Evolutionary conservation across 768 basidiomycete genomes (phyloP), one percentile per base, ranked within the genome.

Genomic region (Lentinula lateritia): DNA sequence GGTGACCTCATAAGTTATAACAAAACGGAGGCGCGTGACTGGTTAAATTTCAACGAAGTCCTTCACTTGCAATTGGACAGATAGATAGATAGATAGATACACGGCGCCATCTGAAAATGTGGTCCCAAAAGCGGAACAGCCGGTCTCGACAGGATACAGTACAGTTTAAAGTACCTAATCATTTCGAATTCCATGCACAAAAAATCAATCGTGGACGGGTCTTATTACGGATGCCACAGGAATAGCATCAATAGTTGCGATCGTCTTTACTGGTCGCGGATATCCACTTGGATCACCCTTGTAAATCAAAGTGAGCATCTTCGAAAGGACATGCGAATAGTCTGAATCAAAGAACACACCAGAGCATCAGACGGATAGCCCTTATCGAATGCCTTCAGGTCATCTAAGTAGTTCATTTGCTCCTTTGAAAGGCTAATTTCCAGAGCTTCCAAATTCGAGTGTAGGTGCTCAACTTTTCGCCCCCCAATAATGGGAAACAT

Each of bases 381-480:
- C 36, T 56, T 61, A 46, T 76, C 70, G 60, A 79, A 76, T 1
- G 74, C 73, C n/a, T 69, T 2, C 6, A 72, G 59, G 32, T 66
- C 64, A 41, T 80, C 80, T 42, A 81, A 55, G 23, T 63, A 68
- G 48, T 67, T 63, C 50, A 76, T 71, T 20, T 80, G 78, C 53
- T 74, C 76, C 0, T 68, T 65, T 0, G 73, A 69, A 41, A 80
- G 75, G 5, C 58, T 62, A 50, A 81, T 73, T 39, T 71, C 69
- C 8, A 80, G 64, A 13, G 77, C 78, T 57, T 77, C 71, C 9
- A 80, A 61, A 60, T 79, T 80, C 35, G 71, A 74, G 36, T 67
- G 48, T 15, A 80, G 62, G 16, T 79, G 75, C 67, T 78, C 74
- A 36, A 77, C 67, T 59, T 80, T 80, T 63, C 75, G 71, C 5